Conservation (phyloP, 495 filamentous ascomycete genomes). For the Aspergillus ostianus region DNA sequence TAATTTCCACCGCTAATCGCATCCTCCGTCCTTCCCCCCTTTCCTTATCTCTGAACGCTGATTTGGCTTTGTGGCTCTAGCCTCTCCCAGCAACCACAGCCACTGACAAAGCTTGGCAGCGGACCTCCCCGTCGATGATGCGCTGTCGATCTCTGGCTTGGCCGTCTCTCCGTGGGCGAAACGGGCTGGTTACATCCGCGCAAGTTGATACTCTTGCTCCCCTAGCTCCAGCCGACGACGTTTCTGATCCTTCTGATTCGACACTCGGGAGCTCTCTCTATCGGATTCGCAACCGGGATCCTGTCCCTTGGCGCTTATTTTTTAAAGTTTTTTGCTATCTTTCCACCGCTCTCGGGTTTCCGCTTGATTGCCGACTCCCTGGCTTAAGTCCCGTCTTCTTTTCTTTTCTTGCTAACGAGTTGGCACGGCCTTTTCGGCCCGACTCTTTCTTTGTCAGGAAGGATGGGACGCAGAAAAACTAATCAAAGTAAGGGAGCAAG, state of each 20-base stretch:
- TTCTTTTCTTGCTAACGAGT: neutral
- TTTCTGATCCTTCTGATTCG: neutral
- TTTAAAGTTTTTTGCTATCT: neutral
- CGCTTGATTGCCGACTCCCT: neutral
- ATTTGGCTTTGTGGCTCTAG: neutral
- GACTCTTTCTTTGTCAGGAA: neutral
- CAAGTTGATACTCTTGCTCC: conserved; percentile 18
- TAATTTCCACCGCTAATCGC: neutral
- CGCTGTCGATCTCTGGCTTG: conserved; percentile 39
- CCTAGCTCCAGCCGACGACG: neutral
- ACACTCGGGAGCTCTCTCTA: neutral
- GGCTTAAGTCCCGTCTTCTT: neutral
- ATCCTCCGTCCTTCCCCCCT: neutral
- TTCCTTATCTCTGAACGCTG: conserved; percentile 3
- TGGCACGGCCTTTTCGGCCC: neutral
- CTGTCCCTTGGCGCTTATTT: neutral
- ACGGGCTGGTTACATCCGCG: conserved; percentile 7
- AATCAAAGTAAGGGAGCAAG: neutral
- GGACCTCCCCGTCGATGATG: conserved; percentile 30
- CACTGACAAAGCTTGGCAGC: conserved; percentile 39
- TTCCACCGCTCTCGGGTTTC: neutral
- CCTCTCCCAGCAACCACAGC: conserved; percentile 22
- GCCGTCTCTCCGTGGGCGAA: conserved; percentile 15
- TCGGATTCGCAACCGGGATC: neutral
- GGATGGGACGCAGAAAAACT: neutral